Evolutionary conservation across 345 rosid genomes (phyloP), one percentile per base, ranked within the genome.

Genomic region (Heritiera fomes): DNA sequence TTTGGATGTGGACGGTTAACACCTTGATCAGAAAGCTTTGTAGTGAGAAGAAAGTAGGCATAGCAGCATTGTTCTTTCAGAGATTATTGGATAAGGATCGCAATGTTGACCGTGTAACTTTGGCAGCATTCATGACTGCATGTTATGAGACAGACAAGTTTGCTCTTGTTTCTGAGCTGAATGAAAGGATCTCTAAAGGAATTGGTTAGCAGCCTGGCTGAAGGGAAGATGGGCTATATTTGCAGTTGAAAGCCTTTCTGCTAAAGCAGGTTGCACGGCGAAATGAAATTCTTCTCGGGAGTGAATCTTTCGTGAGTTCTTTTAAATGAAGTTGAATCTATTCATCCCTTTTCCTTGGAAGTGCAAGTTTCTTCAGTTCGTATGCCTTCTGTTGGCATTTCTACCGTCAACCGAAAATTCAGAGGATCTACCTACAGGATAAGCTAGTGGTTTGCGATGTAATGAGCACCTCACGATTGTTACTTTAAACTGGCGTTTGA

Each of bases 1-100:
- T 88, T 15, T 92, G 96, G 98, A 81, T 89, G 76, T 88, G 93
- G 46, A 94, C 94, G 1, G 97, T 86, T 49, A 91, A 80, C 66
- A 90, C 97, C 30, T 83, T 94, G 70, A 84, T 94, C 80, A 88
- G 97, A 82, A 93, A 91, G 84, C 94, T 91, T 79, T 94, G 94
- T 82, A 85, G 91, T 68, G 97, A 91, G 89, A 90, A 86, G 82
- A 93, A 87, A 82, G 93, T 91, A 8, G 98, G 98, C 49, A 82
- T 88, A 58, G 97, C 95, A 4, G 91, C 92, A 65, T 78, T 94
- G 82, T 93, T 94, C 85, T 90, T 87, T 78, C 91, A 88, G 77
- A 92, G 89, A 75, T 73, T 93, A 73, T 63, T 87, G 78, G 92
- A 88, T 78, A 90, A 83, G 82, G 94, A 92, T 58, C 67, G 74